Base-by-base conservation (phyloP, 306 rosid species). In the Clitoria ternatea region DNA sequence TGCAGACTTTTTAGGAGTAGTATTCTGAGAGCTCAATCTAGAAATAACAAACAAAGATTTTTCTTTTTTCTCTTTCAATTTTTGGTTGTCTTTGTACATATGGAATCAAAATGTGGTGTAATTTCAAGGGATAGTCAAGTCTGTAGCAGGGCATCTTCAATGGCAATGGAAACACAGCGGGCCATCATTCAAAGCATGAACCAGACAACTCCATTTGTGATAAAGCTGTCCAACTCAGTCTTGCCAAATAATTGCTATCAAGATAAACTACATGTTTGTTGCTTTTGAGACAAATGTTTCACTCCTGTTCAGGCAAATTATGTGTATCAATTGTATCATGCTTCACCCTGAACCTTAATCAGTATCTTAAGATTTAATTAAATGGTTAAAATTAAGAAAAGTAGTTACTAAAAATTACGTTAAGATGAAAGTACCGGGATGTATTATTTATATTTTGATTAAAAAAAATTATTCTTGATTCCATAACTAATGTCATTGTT, bases 181-280 rank as follows among this genome's bases (percentile, higher is more conserved):
- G 55, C 65, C 75, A 70, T 40, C 75, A 77, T 60, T 52, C 39
- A 72, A 54, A 60, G 32, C 49, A 69, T 24, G 52, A 14, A 33
- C 3, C 64, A 72, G 74, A 72, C 66, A 75, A 54, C 20, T 26
- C 24, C 48, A 42, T 47, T 30, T 23, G 20, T 33, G 62, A 76
- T 35, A 36, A 57, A 67, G 35, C 32, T 29, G 53, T 40, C 83
- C 67, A 65, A 65, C 74, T 39, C 62, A 66, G 55, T 36, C 70
- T 44, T 43, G 17, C 36, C 59, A 26, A 72, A 48, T 79, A 17
- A 64, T 49, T 45, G 72, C 35, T 15, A 3, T n/a, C 30, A 14
- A 30, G 59, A 49, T 39, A 15, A 72, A 17, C 63, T 6, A 72
- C 53, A 65, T 56, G 32, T 57, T 72, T n/a, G 26, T 48, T 72